Conservation (phyloP, 2,329 filamentous ascomycete species). For the Alternaria angustiovoidea region DNA sequence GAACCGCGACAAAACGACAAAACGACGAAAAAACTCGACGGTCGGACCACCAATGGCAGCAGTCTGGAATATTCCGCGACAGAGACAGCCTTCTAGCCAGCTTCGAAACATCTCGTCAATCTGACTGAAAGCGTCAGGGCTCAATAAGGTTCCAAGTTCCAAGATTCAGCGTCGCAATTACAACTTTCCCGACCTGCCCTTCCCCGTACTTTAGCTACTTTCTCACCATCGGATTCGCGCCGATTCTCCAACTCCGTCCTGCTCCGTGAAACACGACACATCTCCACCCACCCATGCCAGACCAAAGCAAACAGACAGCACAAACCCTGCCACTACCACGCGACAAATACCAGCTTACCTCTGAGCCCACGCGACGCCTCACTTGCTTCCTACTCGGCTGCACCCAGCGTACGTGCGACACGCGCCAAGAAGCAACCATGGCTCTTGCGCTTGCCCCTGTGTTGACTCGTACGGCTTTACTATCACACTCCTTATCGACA, state of each 20-base stretch:
- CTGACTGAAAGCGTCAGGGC: not conserved
- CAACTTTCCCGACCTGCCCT: not conserved
- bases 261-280: constrained; percentile 8
- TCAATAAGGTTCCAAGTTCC: not conserved
- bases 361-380: constrained; percentile 11
- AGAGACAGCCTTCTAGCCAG: not conserved
- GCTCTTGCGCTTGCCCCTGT: constrained; percentile 14
- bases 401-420: constrained; percentile 11
- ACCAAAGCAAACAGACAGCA: constrained; percentile 14
- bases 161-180: constrained; percentile 1
- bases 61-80: not conserved
- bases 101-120: not conserved
- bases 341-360: constrained; percentile 15
- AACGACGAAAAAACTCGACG: not conserved
- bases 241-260: not conserved
- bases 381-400: constrained; percentile 1
- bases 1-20: constrained; percentile 3
- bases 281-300: constrained; percentile 12
- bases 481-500: constrained; percentile 11
- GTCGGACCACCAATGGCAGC: not conserved
- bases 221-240: not conserved
- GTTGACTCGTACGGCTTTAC: constrained; percentile 12
- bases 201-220: not conserved
- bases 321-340: constrained; percentile 11
- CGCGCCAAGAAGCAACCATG: constrained; percentile 16